These are phyloP conservation scores for Zea luxurians DNA, from an alignment of 176 grass and related monocot genomes.

Conservation along the genomic window DNA sequence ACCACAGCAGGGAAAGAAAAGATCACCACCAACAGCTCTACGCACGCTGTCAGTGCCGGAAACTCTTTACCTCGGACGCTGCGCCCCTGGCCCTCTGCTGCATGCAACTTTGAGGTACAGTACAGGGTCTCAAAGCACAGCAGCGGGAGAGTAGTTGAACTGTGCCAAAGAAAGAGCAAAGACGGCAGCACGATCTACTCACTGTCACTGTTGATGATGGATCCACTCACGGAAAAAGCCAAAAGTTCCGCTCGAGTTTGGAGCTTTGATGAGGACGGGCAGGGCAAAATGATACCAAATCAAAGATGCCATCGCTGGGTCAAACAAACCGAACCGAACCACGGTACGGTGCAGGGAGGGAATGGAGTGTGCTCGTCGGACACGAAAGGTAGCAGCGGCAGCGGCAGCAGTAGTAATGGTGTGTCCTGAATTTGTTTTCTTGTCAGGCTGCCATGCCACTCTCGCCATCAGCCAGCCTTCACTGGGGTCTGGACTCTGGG, in stretches of 20 bases:
- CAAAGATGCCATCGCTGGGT: conserved; percentile 1
- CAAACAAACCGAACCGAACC: conserved; percentile 23
- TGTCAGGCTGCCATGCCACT: neutral
- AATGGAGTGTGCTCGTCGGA: neutral
- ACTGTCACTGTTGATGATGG: no score
- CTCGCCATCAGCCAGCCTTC: neutral
- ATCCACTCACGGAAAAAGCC: neutral
- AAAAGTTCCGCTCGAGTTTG: neutral
- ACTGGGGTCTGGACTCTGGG: neutral
- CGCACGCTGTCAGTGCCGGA: neutral
- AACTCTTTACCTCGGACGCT: neutral
- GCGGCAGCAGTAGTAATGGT: conserved; percentile 16
- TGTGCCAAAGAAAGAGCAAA: neutral
- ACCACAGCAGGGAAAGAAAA: neutral
- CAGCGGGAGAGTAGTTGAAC: neutral
- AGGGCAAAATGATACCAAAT: neutral
- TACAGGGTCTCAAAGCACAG: conserved; percentile 8
- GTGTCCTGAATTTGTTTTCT: conserved; percentile 40
- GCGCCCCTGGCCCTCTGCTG: neutral
- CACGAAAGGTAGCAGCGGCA: conserved; percentile 29
- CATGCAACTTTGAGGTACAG: conserved; percentile 18
- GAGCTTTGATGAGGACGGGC: neutral
- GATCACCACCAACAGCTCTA: neutral
- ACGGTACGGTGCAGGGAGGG: neutral
- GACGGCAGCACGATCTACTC: no score